Conservation (phyloP, 208 protist genomes). For the Leishmania gerbilli region DNA sequence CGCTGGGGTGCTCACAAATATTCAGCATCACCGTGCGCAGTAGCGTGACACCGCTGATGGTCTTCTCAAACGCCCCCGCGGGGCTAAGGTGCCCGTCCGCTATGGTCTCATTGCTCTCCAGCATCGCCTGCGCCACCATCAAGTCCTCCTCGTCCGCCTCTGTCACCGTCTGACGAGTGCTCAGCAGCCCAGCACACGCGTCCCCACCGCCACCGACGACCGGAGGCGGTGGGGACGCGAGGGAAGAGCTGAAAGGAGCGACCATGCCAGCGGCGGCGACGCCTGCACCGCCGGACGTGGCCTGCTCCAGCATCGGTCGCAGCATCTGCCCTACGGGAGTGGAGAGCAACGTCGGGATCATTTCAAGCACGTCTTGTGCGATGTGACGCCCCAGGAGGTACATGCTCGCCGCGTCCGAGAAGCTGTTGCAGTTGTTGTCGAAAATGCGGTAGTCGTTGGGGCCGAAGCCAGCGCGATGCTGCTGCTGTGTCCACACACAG, state of each 20-base stretch:
- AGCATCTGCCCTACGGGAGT: slow-evolving; percentile 87
- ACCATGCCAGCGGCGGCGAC: background rate
- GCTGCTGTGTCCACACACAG: slow-evolving; percentile 45
- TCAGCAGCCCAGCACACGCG: slow-evolving; percentile 35
- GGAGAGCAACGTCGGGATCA: slow-evolving; percentile 72
- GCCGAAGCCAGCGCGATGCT: slow-evolving; percentile 47
- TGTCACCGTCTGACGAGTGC: slow-evolving; percentile 31
- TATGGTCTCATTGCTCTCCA: slow-evolving; percentile 73
- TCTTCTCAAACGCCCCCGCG: slow-evolving; percentile 41
- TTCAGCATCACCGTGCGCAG: slow-evolving; percentile 52
- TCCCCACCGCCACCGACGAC: background rate
- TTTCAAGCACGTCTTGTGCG: slow-evolving; percentile 68
- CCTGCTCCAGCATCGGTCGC: slow-evolving; percentile 74
- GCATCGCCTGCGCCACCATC: slow-evolving; percentile 52
- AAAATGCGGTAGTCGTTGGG: slow-evolving; percentile 89
- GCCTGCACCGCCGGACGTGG: slow-evolving; percentile 33
- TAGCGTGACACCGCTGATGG: slow-evolving; percentile 41
- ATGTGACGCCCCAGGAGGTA: slow-evolving; percentile 78
- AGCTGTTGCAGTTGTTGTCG: slow-evolving; percentile 95
- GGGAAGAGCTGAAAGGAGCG: background rate
- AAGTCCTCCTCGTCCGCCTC: slow-evolving; percentile 70
- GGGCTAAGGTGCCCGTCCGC: slow-evolving; percentile 29
- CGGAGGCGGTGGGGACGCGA: background rate
- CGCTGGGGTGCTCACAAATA: slow-evolving; percentile 53
- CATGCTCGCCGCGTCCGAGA: slow-evolving; percentile 76